Evolutionary conservation across 1,284 basidiomycete genomes (phyloP), one percentile per base, ranked within the genome.

Genomic region (Rhodofomes roseus): DNA sequence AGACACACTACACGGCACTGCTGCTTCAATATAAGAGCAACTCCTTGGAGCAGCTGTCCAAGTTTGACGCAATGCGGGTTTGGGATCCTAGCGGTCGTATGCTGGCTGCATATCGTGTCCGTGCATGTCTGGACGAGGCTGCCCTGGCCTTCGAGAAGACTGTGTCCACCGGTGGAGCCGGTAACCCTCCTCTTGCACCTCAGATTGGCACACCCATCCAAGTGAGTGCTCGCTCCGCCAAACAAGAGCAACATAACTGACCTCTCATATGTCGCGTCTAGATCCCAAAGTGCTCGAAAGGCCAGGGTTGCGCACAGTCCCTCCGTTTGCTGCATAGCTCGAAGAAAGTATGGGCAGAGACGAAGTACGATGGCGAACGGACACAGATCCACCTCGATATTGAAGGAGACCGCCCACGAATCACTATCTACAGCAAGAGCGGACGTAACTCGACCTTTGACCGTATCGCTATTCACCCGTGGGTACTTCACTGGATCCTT

Each of bases 341-440:
- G 1, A 70, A 77, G 5, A 73, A 69, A 52, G 76, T 93, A 2
- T 95, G 89, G 84, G 91, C 87, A 0, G 94, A 96, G 74, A 92
- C 86, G 1, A 96, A 96, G 72, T 94, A 95, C 70, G 94, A 96
- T 62, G 94, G 94, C 6, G 93, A 95, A 71, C 81, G 93, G 68
- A 90, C 85, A 60, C 94, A 96, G 69, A 92, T 95, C 29, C 94
- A 96, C 67, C 81, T 94, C 25, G 77, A 87, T 63, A 67, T 87
- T 4, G 63, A 69, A 5, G 4, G 27, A 12, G 70, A 71, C 0
- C 62, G 66, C 3, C 74, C 82, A 1, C 74, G 74, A 11, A 87
- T 96, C 59, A 85, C 76, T 1, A 91, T 96, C 40, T 94, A 89
- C 70, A 93, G 90, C 76, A 95, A 96, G 73, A 93, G 88, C 62